These are phyloP conservation scores for Viola odorata DNA, from an alignment of 345 rosid genomes.

Conservation along the genomic window DNA sequence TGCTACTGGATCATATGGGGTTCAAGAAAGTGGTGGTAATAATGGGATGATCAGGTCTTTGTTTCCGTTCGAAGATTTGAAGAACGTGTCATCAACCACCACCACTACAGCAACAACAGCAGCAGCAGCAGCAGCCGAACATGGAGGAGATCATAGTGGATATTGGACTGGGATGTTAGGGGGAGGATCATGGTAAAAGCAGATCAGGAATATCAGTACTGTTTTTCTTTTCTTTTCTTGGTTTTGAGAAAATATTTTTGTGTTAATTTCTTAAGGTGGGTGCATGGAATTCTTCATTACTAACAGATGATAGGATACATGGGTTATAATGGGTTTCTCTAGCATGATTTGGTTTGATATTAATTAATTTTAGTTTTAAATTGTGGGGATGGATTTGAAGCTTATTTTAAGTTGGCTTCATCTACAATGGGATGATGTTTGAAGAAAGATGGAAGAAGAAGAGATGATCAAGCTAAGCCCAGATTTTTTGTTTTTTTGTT, in stretches of 20 bases:
- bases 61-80: conserved; percentile 94
- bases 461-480: conserved; percentile 20
- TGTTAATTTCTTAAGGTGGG: conserved; percentile 29
- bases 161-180: conserved; percentile 95
- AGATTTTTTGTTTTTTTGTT: neutral
- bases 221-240: conserved; percentile 14
- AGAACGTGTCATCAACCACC: conserved; percentile 51
- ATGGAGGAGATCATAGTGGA: conserved; percentile 55
- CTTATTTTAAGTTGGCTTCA: conserved; percentile 50
- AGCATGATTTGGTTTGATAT: conserved; percentile 2
- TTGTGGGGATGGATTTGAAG: conserved; percentile 35
- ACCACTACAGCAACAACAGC: conserved; percentile 35
- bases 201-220: conserved; percentile 25
- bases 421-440: conserved; percentile 13
- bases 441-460: conserved; percentile 3
- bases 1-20: conserved; percentile 17
- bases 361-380: conserved; percentile 15
- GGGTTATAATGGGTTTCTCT: conserved; percentile 16
- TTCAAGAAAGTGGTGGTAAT: conserved; percentile 27
- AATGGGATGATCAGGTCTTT: conserved; percentile 48
- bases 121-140: conserved; percentile 8
- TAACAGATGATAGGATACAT: conserved; percentile 32
- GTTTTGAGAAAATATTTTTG: conserved; percentile 11
- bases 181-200: conserved; percentile 85
- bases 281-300: conserved; percentile 45